phyloP scores from a whole-genome alignment of 1,284 basidiomycete genomes.

The Xerocomus amazonicus region DNA sequence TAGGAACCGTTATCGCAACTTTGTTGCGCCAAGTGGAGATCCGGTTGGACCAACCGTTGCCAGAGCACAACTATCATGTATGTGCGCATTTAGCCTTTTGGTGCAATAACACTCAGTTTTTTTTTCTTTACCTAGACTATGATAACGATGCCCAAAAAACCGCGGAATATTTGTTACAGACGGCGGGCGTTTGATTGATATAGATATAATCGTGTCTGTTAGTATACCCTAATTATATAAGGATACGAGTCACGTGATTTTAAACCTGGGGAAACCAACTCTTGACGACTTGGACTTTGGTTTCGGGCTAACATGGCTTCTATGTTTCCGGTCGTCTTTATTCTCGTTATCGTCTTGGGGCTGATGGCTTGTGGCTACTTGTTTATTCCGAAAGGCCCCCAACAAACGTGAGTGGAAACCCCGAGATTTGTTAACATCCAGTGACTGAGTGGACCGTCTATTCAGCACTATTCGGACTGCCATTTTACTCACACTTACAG shows the following conservation, averaged over 20 bases:
- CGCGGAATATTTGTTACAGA: slow-evolving; percentile 47
- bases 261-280: background rate
- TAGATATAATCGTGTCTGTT: slow-evolving; percentile 2
- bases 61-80: slow-evolving; percentile 88
- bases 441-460: background rate
- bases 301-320: slow-evolving; percentile 48
- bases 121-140: slow-evolving; percentile 47
- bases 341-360: slow-evolving; percentile 54
- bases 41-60: slow-evolving; percentile 63
- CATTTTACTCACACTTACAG: slow-evolving; percentile 70
- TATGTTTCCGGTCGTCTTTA: slow-evolving; percentile 51
- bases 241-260: slow-evolving; percentile 10
- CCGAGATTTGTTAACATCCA: background rate
- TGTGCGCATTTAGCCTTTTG: slow-evolving; percentile 31
- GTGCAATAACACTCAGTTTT: slow-evolving; percentile 2
- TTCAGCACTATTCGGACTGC: slow-evolving; percentile 77
- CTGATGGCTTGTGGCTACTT: slow-evolving; percentile 68
- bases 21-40: slow-evolving; percentile 79
- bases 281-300: background rate
- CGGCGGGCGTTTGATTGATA: slow-evolving; percentile 36
- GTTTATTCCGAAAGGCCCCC: slow-evolving; percentile 76
- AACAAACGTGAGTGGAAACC: slow-evolving; percentile 72
- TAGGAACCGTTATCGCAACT: slow-evolving; percentile 81
- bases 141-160: slow-evolving; percentile 64
- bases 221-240: slow-evolving; percentile 9